Conservation (phyloP, 495 filamentous ascomycete species). For the Penicillium argentinense region DNA sequence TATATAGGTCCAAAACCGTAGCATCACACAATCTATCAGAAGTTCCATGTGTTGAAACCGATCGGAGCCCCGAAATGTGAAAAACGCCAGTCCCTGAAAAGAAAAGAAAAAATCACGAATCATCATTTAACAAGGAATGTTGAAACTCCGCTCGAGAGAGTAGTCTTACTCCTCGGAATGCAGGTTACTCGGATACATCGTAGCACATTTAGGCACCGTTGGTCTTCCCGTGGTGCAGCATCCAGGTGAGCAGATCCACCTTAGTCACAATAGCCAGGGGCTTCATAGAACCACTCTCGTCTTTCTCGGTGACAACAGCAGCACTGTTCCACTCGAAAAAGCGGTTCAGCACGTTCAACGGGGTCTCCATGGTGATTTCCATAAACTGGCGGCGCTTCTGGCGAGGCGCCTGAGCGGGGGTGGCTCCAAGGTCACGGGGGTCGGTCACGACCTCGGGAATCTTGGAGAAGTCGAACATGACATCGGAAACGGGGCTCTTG, state of each 20-base stretch:
- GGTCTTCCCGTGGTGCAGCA: constrained; percentile 68
- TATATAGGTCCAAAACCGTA: not conserved
- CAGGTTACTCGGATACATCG: constrained; percentile 5
- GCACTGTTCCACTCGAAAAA: constrained; percentile 99
- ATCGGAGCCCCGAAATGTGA: constrained; percentile 4
- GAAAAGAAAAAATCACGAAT: constrained; percentile 18
- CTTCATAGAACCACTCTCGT: constrained; percentile 60
- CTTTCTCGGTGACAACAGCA: constrained; percentile 82
- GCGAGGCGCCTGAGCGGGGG: constrained; percentile 10
- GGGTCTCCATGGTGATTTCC: constrained; percentile 90
- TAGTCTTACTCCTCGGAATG: constrained; percentile 5
- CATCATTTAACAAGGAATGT: constrained; percentile 18
- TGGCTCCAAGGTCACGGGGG: constrained; percentile 57
- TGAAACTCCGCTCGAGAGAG: constrained; percentile 22
- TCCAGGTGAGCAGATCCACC: constrained; percentile 90
- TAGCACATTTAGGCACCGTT: constrained; percentile 16
- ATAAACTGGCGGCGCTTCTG: constrained; percentile 70
- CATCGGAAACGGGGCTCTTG: constrained; percentile 70
- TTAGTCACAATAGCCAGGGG: constrained; percentile 93
- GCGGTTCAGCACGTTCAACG: constrained; percentile 73
- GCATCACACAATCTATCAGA: constrained; percentile 12
- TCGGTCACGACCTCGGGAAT: constrained; percentile 88
- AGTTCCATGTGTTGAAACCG: constrained; percentile 20
- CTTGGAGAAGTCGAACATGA: constrained; percentile 93
- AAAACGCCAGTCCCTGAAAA: no score